Conservation (phyloP, 2,329 filamentous ascomycete genomes). For the Cyclaneusma minus region DNA sequence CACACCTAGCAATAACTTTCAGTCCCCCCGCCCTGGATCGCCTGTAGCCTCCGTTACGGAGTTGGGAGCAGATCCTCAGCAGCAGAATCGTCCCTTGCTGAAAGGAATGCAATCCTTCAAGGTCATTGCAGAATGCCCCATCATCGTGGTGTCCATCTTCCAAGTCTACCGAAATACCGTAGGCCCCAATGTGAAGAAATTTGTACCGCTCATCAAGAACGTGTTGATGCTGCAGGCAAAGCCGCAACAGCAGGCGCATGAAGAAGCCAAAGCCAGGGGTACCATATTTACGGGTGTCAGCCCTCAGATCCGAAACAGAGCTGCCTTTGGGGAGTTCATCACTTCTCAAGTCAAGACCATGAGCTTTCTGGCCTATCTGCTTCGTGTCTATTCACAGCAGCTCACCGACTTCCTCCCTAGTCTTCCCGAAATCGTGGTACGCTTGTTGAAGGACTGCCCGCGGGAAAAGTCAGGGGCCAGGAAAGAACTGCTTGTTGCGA, state of each 20-base stretch:
- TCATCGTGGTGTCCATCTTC: conserved; percentile 97
- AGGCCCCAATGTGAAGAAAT: conserved; percentile 70
- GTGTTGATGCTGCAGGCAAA: conserved; percentile 80
- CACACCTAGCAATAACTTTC: conserved; percentile 55
- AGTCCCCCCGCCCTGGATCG: conserved; percentile 80
- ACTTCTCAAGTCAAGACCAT: conserved; percentile 98
- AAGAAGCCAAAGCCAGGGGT: conserved; percentile 62
- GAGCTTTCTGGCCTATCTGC: conserved; percentile 90
- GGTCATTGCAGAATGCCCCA: conserved; percentile 91
- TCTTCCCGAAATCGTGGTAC: conserved; percentile 78
- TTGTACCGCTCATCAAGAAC: conserved; percentile 86
- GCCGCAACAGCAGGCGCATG: conserved; percentile 83
- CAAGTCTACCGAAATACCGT: conserved; percentile 78
- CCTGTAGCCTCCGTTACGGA: conserved; percentile 73
- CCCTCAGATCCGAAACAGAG: conserved; percentile 81
- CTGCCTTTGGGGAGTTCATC: conserved; percentile 93
- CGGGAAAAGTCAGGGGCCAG: conserved; percentile 84
- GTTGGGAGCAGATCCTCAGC: conserved; percentile 64
- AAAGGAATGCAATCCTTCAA: conserved; percentile 99
- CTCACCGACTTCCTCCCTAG: conserved; percentile 75
- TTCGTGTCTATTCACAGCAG: conserved; percentile 76
- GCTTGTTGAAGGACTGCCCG: conserved; percentile 83
- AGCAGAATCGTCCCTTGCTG: conserved; percentile 63
- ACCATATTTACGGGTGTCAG: conserved; percentile 87
- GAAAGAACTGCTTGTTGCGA: conserved; percentile 91